Percentiles rank a stretch among this genome's conserved stretches.
These are phyloP conservation scores for Prunus mira DNA, from an alignment of 306 rosid genomes.

Conservation along the genomic window DNA sequence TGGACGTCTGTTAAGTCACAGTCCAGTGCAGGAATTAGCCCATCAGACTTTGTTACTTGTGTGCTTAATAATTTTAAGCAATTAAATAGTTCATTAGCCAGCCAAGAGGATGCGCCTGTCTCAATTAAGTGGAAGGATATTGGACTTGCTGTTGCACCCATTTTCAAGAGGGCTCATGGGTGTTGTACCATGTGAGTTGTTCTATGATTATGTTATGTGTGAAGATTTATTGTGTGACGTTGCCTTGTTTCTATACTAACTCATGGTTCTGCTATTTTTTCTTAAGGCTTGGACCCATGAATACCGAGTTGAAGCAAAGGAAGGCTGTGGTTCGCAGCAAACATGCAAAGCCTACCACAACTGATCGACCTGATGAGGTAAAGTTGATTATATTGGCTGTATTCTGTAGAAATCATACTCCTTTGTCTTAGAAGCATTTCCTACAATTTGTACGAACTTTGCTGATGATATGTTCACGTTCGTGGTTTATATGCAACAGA, in stretches of 20 bases:
- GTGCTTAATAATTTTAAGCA: constrained; percentile 45
- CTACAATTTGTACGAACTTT: background rate
- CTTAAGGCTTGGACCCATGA: constrained; percentile 85
- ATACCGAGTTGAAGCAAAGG: constrained; percentile 57
- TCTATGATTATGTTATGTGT: background rate
- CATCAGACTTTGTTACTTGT: constrained; percentile 59
- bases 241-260: background rate
- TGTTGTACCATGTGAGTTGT: constrained; percentile 63
- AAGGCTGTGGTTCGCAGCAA: constrained; percentile 32
- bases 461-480: background rate
- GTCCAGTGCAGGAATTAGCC: constrained; percentile 56
- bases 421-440: background rate
- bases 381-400: background rate
- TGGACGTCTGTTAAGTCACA: constrained; percentile 56
- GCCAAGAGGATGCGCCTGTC: background rate
- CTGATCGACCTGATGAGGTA: constrained; percentile 69
- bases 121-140: constrained; percentile 51
- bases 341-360: constrained; percentile 38
- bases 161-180: constrained; percentile 55
- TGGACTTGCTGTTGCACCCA: constrained; percentile 45
- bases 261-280: background rate
- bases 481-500: constrained; percentile 42
- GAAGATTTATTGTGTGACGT: background rate
- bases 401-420: background rate
- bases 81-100: constrained; percentile 3